Conservation (phyloP, 257 asterid species). For the Anisodus acutangulus region DNA sequence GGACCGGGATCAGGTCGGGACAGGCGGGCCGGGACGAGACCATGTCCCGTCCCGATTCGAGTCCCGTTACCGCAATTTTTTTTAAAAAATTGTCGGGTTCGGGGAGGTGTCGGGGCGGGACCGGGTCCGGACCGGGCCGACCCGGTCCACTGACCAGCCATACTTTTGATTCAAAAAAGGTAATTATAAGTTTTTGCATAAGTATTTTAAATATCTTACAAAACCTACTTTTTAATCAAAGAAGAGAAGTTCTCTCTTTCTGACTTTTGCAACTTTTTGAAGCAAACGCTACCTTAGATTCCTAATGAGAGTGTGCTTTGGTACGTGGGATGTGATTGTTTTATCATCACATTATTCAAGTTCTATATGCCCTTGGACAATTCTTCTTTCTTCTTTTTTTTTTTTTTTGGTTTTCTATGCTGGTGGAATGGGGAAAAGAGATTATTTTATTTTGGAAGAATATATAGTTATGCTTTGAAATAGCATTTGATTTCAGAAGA, state of each 20-base stretch:
- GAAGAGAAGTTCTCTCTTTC: background rate
- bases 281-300: slow-evolving; percentile 18
- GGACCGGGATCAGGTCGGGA: too few relatives aligned
- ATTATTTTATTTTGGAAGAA: background rate
- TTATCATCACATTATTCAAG: background rate
- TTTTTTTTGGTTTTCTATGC: background rate
- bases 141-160: too few relatives aligned
- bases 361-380: background rate
- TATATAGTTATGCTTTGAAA: background rate
- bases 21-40: too few relatives aligned
- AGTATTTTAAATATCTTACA: background rate
- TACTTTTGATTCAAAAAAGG: background rate
- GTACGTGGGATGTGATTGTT: background rate
- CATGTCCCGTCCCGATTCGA: too few relatives aligned
- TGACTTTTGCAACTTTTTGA: background rate
- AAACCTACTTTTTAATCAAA: background rate
- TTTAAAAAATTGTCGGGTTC: too few relatives aligned
- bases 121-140: too few relatives aligned
- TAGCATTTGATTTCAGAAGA: too few relatives aligned
- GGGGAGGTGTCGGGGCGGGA: too few relatives aligned
- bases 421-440: background rate
- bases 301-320: background rate
- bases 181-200: background rate
- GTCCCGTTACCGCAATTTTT: too few relatives aligned
- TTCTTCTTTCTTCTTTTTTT: background rate